phyloP scores from a whole-genome alignment of 2,329 filamentous ascomycete genomes.

The Chaetomium olivaceum region DNA sequence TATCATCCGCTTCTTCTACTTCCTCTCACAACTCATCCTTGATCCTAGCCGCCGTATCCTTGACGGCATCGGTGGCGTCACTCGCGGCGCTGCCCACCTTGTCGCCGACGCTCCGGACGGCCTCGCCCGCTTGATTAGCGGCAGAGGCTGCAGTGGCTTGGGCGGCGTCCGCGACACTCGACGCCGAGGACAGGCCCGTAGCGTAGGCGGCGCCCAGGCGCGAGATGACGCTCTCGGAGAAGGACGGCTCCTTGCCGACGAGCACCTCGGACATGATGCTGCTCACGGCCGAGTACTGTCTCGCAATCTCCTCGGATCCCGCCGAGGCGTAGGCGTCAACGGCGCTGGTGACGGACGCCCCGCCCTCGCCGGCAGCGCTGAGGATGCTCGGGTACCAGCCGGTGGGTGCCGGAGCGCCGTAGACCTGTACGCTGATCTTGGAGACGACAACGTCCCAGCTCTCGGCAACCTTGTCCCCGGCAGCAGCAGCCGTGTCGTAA shows the following conservation, averaged over 20 bases:
- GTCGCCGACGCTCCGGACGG: slow-evolving; percentile 38
- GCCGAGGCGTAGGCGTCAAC: slow-evolving; percentile 58
- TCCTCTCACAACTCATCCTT: slow-evolving; percentile 46
- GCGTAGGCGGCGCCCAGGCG: slow-evolving; percentile 72
- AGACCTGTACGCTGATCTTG: slow-evolving; percentile 68
- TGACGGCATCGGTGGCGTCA: slow-evolving; percentile 47
- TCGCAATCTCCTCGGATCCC: slow-evolving; percentile 59
- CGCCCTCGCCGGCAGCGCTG: slow-evolving; percentile 53
- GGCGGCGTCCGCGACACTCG: slow-evolving; percentile 44
- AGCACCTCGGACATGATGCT: slow-evolving; percentile 75
- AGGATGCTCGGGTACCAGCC: slow-evolving; percentile 54
- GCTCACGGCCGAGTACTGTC: slow-evolving; percentile 70
- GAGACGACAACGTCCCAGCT: slow-evolving; percentile 66
- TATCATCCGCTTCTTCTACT: background rate
- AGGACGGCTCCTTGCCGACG: slow-evolving; percentile 74
- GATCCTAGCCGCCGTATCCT: slow-evolving; percentile 40
- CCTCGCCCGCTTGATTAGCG: slow-evolving; percentile 40
- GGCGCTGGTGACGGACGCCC: slow-evolving; percentile 41
- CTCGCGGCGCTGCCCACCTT: slow-evolving; percentile 43
- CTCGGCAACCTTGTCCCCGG: slow-evolving; percentile 41
- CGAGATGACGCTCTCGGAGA: slow-evolving; percentile 76
- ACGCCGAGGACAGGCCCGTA: slow-evolving; percentile 60
- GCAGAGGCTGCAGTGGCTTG: slow-evolving; percentile 32
- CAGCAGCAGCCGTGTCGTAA: slow-evolving; percentile 27
- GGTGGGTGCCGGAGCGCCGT: slow-evolving; percentile 64